Conservation (phyloP, 2,329 filamentous ascomycete species). For the Ilyonectria sp. region DNA sequence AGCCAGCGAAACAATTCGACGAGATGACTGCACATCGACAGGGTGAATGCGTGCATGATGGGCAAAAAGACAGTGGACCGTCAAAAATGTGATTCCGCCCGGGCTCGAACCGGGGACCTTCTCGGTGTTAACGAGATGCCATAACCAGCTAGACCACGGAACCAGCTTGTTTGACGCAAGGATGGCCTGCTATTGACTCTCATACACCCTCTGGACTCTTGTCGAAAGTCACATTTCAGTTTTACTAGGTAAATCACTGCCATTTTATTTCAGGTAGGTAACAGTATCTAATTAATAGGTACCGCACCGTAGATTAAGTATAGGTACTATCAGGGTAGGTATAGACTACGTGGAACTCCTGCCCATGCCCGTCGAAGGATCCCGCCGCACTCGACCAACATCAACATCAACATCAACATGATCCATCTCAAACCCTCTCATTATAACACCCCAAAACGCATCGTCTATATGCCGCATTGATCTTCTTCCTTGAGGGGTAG, state of each 20-base stretch:
- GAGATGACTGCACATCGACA: too few relatives aligned
- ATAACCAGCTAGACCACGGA: conserved; percentile 53
- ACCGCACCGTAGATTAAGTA: background rate
- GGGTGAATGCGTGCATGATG: background rate
- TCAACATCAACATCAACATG: background rate
- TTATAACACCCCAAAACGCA: background rate
- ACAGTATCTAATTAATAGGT: background rate
- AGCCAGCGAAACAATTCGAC: too few relatives aligned
- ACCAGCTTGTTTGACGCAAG: conserved; percentile 27
- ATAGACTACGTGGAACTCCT: background rate
- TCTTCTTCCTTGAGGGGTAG: conserved; percentile 27
- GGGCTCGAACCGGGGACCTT: conserved; percentile 53
- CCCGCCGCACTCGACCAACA: background rate
- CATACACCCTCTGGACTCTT: background rate
- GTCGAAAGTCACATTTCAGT: too few relatives aligned
- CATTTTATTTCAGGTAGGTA: background rate
- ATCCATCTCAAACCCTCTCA: background rate
- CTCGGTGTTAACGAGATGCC: conserved; percentile 52
- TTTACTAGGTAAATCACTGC: too few relatives aligned
- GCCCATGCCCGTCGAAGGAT: background rate
- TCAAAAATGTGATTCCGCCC: conserved; percentile 49
- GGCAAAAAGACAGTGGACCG: background rate
- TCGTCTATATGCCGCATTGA: conserved; percentile 9
- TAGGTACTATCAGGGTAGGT: background rate
- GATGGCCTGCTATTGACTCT: fast-evolving